Conservation (phyloP, 495 filamentous ascomycete genomes). For the Apiosordaria backusii region DNA sequence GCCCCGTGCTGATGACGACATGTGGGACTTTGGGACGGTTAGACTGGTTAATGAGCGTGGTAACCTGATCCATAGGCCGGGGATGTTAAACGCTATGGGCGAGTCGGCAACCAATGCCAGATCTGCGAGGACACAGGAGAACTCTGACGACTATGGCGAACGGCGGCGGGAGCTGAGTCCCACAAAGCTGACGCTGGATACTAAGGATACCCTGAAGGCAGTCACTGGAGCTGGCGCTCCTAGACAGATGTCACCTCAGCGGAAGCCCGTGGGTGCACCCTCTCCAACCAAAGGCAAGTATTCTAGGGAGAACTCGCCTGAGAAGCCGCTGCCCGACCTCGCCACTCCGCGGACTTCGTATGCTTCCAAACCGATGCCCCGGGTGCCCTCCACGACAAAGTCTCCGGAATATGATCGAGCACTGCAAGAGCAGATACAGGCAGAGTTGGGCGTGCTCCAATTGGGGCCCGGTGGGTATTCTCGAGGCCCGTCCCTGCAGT, state of each 20-base stretch:
- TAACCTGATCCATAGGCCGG: slow-evolving; percentile 43
- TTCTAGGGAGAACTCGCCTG: slow-evolving; percentile 36
- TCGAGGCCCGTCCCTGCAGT: slow-evolving; percentile 21
- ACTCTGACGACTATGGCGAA: slow-evolving; percentile 48
- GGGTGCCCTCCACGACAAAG: slow-evolving; percentile 19
- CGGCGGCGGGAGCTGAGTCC: slow-evolving; percentile 39
- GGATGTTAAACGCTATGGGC: slow-evolving; percentile 64
- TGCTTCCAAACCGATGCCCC: slow-evolving; percentile 36
- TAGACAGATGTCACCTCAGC: slow-evolving; percentile 55
- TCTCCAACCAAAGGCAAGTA: slow-evolving; percentile 17
- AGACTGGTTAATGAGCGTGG: slow-evolving; percentile 61
- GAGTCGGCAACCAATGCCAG: slow-evolving; percentile 68
- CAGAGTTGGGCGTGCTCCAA: slow-evolving; percentile 55
- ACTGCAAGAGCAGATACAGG: slow-evolving; percentile 56
- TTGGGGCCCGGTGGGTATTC: slow-evolving; percentile 29
- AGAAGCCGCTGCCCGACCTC: slow-evolving; percentile 33
- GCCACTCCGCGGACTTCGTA: slow-evolving; percentile 47
- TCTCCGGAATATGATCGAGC: slow-evolving; percentile 59
- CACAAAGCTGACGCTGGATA: slow-evolving; percentile 36
- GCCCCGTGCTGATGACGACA: slow-evolving; percentile 63
- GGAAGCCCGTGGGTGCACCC: slow-evolving; percentile 47
- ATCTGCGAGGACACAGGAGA: slow-evolving; percentile 44
- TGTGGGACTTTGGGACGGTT: slow-evolving; percentile 96
- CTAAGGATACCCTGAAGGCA: slow-evolving; percentile 43
- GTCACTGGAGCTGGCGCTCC: slow-evolving; percentile 27